phyloP scores from a whole-genome alignment of 768 basidiomycete genomes.

The Megacollybia marginata region DNA sequence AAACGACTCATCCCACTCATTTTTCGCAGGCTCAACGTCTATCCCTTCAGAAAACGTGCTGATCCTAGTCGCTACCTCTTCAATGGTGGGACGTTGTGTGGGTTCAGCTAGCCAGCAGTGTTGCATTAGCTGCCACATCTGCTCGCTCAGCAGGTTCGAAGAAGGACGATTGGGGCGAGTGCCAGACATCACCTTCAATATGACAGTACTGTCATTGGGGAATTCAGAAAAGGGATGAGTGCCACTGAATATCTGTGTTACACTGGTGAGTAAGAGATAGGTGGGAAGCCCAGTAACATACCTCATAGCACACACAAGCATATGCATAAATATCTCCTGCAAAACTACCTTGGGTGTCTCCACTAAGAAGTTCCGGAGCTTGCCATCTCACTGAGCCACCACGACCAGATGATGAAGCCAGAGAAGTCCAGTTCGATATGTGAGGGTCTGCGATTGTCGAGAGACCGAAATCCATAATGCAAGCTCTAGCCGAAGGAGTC shows the following conservation, averaged over 20 bases:
- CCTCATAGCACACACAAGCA: not conserved
- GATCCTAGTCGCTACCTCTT: not conserved
- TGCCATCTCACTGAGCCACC: slow-evolving; percentile 1
- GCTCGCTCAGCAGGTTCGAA: not conserved
- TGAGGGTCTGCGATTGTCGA: not conserved
- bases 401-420: not conserved
- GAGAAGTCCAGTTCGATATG: not conserved
- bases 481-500: not conserved
- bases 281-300: not conserved
- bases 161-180: not conserved
- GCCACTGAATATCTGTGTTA: not conserved
- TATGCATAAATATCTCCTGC: not conserved
- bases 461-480: slow-evolving; percentile 5
- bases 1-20: not conserved
- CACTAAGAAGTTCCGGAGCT: not conserved
- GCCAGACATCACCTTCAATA: not conserved
- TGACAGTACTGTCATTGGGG: not conserved
- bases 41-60: not conserved
- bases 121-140: not conserved
- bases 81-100: not conserved
- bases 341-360: not conserved
- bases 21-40: not conserved
- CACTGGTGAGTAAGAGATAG: not conserved
- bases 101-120: not conserved
- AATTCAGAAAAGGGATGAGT: not conserved